Evolutionary conservation across 345 rosid genomes (phyloP).

Genomic region (Citrus glauca): DNA sequence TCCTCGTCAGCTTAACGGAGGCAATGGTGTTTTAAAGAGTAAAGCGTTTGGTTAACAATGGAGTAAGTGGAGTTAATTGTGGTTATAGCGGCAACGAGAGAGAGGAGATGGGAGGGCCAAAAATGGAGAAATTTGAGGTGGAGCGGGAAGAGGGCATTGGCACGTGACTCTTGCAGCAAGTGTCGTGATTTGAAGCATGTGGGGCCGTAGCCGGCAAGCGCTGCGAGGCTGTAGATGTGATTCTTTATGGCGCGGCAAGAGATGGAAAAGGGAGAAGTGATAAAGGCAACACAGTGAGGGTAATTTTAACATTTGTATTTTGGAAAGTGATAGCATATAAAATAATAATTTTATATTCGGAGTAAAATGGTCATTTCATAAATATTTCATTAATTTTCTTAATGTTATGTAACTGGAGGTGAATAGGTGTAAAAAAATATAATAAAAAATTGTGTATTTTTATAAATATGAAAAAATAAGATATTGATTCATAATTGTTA

Average conservation of each 20-base stretch:
- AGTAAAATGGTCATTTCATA: too few relatives aligned
- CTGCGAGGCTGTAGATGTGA: constrained; percentile 53
- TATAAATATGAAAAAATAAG: too few relatives aligned
- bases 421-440: rapidly evolving
- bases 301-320: too few relatives aligned
- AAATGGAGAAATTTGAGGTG: constrained; percentile 40
- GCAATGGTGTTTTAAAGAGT: constrained; percentile 24
- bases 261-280: too few relatives aligned
- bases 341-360: too few relatives aligned
- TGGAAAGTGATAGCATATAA: too few relatives aligned
- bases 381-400: too few relatives aligned
- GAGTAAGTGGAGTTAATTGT: constrained; percentile 6
- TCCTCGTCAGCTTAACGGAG: constrained; percentile 35
- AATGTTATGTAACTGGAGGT: too few relatives aligned
- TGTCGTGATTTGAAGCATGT: constrained; percentile 65
- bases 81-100: constrained; percentile 21
- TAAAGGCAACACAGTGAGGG: too few relatives aligned
- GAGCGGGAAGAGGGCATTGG: constrained; percentile 47
- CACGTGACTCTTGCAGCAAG: constrained; percentile 64
- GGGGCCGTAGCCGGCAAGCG: constrained; percentile 34
- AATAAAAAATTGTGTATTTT: too few relatives aligned
- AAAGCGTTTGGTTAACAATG: constrained; percentile 22
- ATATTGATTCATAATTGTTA: too few relatives aligned
- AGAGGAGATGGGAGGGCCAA: constrained; percentile 52
- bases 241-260: not conserved